Conservation (phyloP, 257 asterid genomes). For the Sherardia arvensis region DNA sequence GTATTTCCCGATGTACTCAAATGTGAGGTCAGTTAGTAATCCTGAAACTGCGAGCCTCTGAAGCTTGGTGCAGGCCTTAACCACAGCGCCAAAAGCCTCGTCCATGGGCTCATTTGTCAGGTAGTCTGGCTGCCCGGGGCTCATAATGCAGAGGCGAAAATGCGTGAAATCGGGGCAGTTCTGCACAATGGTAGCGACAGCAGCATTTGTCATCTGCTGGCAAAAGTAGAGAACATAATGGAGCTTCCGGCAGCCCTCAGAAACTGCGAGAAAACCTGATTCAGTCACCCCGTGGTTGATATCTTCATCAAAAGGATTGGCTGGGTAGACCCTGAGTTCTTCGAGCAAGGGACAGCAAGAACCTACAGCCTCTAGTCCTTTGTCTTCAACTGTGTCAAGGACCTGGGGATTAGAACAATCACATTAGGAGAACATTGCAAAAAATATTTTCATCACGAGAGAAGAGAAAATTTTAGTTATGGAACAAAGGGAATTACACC, state of each 20-base stretch:
- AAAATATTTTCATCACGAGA: not conserved
- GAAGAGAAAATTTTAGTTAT: not conserved
- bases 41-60: slow-evolving; percentile 79
- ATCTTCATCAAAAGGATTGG: slow-evolving; percentile 47
- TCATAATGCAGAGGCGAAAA: slow-evolving; percentile 91
- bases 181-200: slow-evolving; percentile 53
- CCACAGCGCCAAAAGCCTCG: slow-evolving; percentile 86
- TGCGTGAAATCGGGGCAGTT: slow-evolving; percentile 86
- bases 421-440: not conserved
- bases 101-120: slow-evolving; percentile 75
- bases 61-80: slow-evolving; percentile 58
- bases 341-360: slow-evolving; percentile 68
- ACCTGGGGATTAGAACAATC: slow-evolving; percentile 33
- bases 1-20: slow-evolving; percentile 66
- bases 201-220: slow-evolving; percentile 82
- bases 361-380: slow-evolving; percentile 78
- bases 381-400: slow-evolving; percentile 64
- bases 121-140: slow-evolving; percentile 59
- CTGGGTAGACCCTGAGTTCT: slow-evolving; percentile 77
- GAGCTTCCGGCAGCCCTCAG: slow-evolving; percentile 71
- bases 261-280: slow-evolving; percentile 65
- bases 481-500: not conserved
- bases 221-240: slow-evolving; percentile 81
- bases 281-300: slow-evolving; percentile 64
- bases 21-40: slow-evolving; percentile 59